phyloP scores from a whole-genome alignment of 306 rosid genomes.

The Lathyrus aphaca region DNA sequence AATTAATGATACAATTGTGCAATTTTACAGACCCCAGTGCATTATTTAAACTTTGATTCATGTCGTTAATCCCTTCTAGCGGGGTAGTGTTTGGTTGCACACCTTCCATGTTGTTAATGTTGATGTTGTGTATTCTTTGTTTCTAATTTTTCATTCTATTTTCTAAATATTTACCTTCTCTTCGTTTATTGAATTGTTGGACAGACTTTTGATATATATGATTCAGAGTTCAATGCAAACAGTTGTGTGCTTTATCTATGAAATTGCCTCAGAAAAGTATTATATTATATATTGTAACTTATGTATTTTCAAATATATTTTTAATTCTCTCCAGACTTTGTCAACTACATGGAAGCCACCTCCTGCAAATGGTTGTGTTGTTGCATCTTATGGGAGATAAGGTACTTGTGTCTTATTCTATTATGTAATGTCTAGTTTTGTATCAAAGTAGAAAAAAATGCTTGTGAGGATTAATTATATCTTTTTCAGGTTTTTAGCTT shows the following conservation, averaged over 20 bases:
- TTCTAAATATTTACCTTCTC: constrained; percentile 10
- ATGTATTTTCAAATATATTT: constrained; percentile 20
- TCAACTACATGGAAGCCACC: constrained; percentile 69
- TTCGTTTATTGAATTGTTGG: constrained; percentile 7
- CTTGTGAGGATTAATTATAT: constrained; percentile 9
- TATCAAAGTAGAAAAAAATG: constrained; percentile 15
- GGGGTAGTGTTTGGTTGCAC: constrained; percentile 24
- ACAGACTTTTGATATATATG: constrained; percentile 24
- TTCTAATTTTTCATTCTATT: constrained; percentile 23
- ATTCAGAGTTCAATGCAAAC: constrained; percentile 15
- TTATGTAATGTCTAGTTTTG: constrained; percentile 18
- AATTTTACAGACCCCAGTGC: constrained; percentile 12
- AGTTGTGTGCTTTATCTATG: constrained; percentile 7
- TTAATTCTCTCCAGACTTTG: constrained; percentile 68
- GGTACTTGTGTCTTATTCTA: constrained; percentile 51
- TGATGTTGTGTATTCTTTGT: constrained; percentile 19
- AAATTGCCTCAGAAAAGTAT: constrained; percentile 2
- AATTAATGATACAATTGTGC: constrained; percentile 1
- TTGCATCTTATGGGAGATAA: constrained; percentile 76
- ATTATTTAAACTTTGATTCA: constrained; percentile 15
- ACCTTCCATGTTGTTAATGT: neutral
- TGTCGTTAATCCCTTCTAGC: neutral
- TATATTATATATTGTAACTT: neutral
- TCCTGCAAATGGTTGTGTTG: constrained; percentile 59
- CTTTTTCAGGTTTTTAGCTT: constrained; percentile 13